These are phyloP conservation scores for Fusarium sacchari DNA, from an alignment of 2,329 filamentous ascomycete species.

Conservation along the genomic window DNA sequence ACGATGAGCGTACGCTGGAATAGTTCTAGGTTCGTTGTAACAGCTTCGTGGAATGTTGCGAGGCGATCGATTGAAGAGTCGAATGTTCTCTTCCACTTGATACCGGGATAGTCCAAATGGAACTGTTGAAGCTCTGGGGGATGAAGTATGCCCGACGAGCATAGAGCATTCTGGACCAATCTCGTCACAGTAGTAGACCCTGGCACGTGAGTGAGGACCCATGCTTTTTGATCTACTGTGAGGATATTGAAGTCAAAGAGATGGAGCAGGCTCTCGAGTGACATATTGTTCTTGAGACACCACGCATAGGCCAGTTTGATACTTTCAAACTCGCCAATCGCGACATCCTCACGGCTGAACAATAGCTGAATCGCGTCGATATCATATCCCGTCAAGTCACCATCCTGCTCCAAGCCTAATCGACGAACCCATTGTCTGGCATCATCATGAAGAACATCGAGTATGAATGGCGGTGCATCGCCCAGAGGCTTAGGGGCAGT, in stretches of 20 bases:
- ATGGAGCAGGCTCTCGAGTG: neutral
- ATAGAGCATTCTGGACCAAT: neutral
- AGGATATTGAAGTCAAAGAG: constrained; percentile 1
- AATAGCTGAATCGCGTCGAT: neutral
- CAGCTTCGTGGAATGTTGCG: neutral
- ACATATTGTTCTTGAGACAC: neutral
- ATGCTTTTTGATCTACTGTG: neutral
- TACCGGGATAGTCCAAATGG: fast-evolving
- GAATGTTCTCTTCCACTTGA: neutral
- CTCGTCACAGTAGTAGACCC: fast-evolving
- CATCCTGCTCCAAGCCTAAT: fast-evolving
- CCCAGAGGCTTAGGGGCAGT: neutral
- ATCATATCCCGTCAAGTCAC: neutral
- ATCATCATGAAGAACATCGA: neutral
- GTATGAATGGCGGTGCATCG: neutral
- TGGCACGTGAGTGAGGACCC: neutral
- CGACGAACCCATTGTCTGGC: neutral
- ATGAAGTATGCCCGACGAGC: neutral
- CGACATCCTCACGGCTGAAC: neutral
- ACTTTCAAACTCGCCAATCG: neutral
- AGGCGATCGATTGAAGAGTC: neutral
- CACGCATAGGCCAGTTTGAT: neutral
- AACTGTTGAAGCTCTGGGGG: neutral
- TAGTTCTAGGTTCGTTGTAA: neutral
- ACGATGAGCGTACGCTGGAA: neutral